Evolutionary conservation across 257 asterid species (phyloP), one percentile per base, ranked within the genome.

Genomic region (Penstemon barbatus): DNA sequence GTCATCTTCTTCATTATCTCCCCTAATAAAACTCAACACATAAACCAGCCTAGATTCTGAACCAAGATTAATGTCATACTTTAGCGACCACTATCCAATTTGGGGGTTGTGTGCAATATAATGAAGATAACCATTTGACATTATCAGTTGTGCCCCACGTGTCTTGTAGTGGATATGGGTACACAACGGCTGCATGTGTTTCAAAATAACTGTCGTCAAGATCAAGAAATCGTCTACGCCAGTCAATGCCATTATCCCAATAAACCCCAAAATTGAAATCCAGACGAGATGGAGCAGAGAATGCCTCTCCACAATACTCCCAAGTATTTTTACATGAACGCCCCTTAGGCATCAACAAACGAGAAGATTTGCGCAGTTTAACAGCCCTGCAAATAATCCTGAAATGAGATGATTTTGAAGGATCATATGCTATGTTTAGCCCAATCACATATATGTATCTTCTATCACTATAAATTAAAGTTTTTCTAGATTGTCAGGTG

Each of bases 351-450:
- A 52, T 52, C 57, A 1, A 4, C 57, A 52, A 4, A 33, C 6
- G 37, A 52, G 15, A n/a, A 8, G 15, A 52, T 52, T 33, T 12
- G 5, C 85, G 57, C 72, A 61, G 61, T 5, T 7, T 46, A 19
- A 61, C 49, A 25, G 72, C 61, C 67, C 69, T 55, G 48, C 77
- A 81, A n/a, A 77, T n/a, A 52, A 77, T 75, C 55, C 72, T 74
- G 75, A 66, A 81, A 67, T 72, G 58, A 52, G 65, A 73, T 10
- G 83, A 75, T 38, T 65, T 36, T 5, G 6, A 7, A 18, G 81
- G 83, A 63, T 81, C 83, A 8, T 57, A 75, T 6, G 46, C 79
- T 10, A 81, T 13, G 71, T 75, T 78, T 11, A 81, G 71, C 70
- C 81, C 79, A 19, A 61, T 5, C 9, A 80, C 66, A 39, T 46